Evolutionary conservation across 352 stramenopile genomes (phyloP).

Genomic region (Pythium myriotylum): DNA sequence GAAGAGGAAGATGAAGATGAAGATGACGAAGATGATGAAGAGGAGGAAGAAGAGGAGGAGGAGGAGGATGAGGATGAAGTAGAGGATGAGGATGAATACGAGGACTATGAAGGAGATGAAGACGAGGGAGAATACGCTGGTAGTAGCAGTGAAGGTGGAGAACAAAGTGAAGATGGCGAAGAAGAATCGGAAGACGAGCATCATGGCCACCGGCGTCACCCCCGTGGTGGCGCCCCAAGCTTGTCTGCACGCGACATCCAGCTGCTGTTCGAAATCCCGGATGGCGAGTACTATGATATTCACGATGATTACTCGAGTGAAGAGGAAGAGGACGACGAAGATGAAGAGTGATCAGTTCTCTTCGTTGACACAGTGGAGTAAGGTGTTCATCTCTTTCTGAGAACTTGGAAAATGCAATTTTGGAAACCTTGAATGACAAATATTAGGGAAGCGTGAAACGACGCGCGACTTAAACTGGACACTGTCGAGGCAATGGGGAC

Average conservation of each 20-base stretch:
- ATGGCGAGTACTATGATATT: slow-evolving; percentile 68
- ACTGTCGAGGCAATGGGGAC: slow-evolving; percentile 33
- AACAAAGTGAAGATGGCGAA: slow-evolving; percentile 35
- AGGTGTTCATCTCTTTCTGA: not conserved
- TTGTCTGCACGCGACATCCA: slow-evolving; percentile 52
- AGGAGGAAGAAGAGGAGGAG: slow-evolving; percentile 49
- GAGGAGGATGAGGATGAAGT: slow-evolving; percentile 49
- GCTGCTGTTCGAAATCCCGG: slow-evolving; percentile 73
- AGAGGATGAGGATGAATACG: slow-evolving; percentile 35
- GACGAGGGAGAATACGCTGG: slow-evolving; percentile 41
- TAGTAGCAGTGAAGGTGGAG: slow-evolving; percentile 35
- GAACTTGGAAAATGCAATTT: not conserved
- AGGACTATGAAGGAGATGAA: slow-evolving; percentile 34
- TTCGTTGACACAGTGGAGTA: not conserved
- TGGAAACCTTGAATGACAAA: not conserved
- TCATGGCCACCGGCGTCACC: not conserved
- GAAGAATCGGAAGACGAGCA: slow-evolving; percentile 5
- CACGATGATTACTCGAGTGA: slow-evolving; percentile 81
- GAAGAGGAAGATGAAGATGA: slow-evolving; percentile 43
- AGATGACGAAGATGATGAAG: slow-evolving; percentile 52
- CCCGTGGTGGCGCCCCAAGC: not conserved
- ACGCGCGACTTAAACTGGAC: not conserved
- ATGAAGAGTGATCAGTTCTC: slow-evolving; percentile 34
- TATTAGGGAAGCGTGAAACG: slow-evolving; percentile 14
- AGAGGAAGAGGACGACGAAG: slow-evolving; percentile 69